Evolutionary conservation across 108 stramenopile genomes (phyloP), one percentile per base, ranked within the genome.

Genomic region (Mayamaea pseudoterrestris): DNA sequence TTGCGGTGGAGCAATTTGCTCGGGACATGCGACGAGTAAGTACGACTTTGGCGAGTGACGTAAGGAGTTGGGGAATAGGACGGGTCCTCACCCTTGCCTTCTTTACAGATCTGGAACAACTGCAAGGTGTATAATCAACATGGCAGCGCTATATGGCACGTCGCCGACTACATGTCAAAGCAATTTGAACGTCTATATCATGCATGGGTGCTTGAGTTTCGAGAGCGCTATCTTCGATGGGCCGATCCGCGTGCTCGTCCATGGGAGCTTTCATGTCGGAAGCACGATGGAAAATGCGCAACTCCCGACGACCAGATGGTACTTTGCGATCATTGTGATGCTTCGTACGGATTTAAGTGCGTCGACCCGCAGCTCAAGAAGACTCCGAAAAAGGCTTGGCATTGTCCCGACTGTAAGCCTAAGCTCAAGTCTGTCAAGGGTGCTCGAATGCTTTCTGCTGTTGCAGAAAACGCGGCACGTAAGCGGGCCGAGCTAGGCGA

Each of bases 151-250:
- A 87, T 93, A 58, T 93, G 92, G 92, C 71, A 84, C 45, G 85
- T 90, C n/a, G 92, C 83, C 12, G 87, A 90, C 59, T 89, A 85
- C 77, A 84, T 90, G 83, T 80, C 82, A 17, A 93, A 93, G 55
- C 76, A 76, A 43, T 93, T 93, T 47, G 87, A 93, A 46, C 74
- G 92, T 3, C 68, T 93, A 6, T 88, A 84, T 50, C 70, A 83
- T 54, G 92, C 87, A 30, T 93, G 92, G 92, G 92, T 93, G 12
- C 64, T 82, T 5, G 79, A 71, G 21, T 90, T 77, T 55, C 76
- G 83, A 22, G 81, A 85, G 47, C 73, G 83, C 1, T 90, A 82
- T 40, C 61, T 85, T n/a, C 80, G 82, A 43, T 83, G 88, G 87
- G 70, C 65, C 3, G 60, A 79, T 50, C 80, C 85, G n/a, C 62